These are phyloP conservation scores for Penicillium griseofulvum DNA, from an alignment of 2,329 filamentous ascomycete genomes.

Conservation along the genomic window DNA sequence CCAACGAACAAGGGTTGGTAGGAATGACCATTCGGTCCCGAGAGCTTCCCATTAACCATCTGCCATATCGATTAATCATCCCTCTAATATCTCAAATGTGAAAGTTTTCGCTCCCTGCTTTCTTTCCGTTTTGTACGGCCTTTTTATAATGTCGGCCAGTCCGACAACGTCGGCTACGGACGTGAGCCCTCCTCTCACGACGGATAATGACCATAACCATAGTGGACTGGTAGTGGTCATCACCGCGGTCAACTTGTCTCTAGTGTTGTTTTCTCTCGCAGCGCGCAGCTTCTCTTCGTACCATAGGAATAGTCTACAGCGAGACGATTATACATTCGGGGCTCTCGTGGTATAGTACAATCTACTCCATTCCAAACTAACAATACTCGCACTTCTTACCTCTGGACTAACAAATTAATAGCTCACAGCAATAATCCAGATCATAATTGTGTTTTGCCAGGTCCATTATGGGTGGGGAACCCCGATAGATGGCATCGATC, in stretches of 20 bases:
- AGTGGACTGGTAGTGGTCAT: slow-evolving; percentile 44
- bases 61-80: neutral
- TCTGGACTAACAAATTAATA: neutral
- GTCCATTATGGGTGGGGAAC: neutral
- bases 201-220: slow-evolving; percentile 39
- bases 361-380: neutral
- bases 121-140: neutral
- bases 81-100: neutral
- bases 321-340: slow-evolving; percentile 39
- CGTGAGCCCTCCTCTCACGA: slow-evolving; percentile 36
- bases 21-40: neutral
- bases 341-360: slow-evolving; percentile 27
- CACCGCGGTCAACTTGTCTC: slow-evolving; percentile 38
- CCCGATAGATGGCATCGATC: neutral
- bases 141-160: neutral
- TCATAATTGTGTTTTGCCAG: neutral
- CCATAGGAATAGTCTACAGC: slow-evolving; percentile 29
- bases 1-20: neutral
- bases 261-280: slow-evolving; percentile 41
- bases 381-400: neutral
- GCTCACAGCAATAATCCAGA: neutral
- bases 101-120: neutral
- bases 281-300: slow-evolving; percentile 42
- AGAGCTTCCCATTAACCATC: neutral
- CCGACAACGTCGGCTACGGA: slow-evolving; percentile 12